phyloP scores from a whole-genome alignment of 148 eudicot genomes.

The Vaccinium corymbosum region DNA sequence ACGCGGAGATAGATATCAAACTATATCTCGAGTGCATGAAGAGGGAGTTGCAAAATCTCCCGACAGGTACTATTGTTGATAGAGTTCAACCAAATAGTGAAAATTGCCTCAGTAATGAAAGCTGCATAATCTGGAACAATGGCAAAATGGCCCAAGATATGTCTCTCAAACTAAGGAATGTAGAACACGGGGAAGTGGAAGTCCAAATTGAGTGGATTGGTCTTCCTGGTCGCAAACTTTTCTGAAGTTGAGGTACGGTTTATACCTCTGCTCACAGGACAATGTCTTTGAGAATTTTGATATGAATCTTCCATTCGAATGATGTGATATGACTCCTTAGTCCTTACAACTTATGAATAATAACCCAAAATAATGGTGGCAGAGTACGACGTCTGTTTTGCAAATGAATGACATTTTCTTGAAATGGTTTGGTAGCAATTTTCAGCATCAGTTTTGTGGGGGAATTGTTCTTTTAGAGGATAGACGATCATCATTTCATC shows the following conservation, averaged over 20 bases:
- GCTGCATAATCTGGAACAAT: slow-evolving; percentile 49
- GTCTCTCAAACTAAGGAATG: slow-evolving; percentile 48
- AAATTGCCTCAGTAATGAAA: slow-evolving; percentile 52
- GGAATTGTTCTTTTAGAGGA: not conserved
- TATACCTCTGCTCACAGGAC: not conserved
- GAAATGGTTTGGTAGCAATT: not conserved
- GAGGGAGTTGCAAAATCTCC: slow-evolving; percentile 36
- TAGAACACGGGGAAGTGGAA: slow-evolving; percentile 15
- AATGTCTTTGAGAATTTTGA: not conserved
- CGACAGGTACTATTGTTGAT: slow-evolving; percentile 41
- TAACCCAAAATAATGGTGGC: too few species aligned
- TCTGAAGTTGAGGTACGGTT: not conserved
- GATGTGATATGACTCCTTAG: too few species aligned
- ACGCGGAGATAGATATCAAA: slow-evolving; percentile 33
- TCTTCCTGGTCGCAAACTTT: not conserved
- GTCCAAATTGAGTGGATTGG: not conserved
- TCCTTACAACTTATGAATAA: too few species aligned
- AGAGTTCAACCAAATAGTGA: slow-evolving; percentile 42
- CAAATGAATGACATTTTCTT: too few species aligned
- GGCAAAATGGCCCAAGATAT: slow-evolving; percentile 63
- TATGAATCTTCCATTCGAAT: too few species aligned
- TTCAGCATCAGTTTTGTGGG: not conserved
- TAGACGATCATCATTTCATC: not conserved
- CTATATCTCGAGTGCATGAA: slow-evolving; percentile 38
- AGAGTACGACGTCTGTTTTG: too few species aligned